Evolutionary conservation across 306 rosid species (phyloP).

Genomic region (Castanopsis chinensis): DNA sequence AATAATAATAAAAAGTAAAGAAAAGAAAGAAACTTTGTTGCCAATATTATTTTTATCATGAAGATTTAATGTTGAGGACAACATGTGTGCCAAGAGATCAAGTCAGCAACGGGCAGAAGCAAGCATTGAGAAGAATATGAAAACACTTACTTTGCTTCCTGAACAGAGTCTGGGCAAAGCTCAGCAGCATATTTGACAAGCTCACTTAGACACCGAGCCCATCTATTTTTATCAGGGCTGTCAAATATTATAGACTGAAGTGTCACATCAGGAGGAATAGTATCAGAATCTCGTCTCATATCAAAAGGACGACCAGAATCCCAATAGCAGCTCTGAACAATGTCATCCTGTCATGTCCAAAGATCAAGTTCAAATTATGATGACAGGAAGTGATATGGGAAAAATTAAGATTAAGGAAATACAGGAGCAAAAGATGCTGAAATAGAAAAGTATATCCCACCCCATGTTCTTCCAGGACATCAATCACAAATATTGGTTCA

Average conservation of each 20-base stretch:
- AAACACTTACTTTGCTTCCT: conserved; percentile 77
- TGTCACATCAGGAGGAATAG: conserved; percentile 85
- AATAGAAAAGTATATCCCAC: conserved; percentile 38
- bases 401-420: not conserved
- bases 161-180: conserved; percentile 94
- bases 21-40: not conserved
- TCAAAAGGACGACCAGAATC: conserved; percentile 95
- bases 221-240: conserved; percentile 95
- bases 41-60: not conserved
- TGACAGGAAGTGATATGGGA: conserved; percentile 1
- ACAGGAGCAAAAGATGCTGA: conserved; percentile 1
- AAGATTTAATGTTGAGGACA: not conserved
- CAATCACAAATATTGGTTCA: conserved; percentile 91
- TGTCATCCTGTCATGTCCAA: conserved; percentile 77
- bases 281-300: conserved; percentile 92
- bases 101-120: not conserved
- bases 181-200: conserved; percentile 90
- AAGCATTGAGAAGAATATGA: conserved; percentile 5
- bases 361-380: conserved; percentile 22
- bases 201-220: conserved; percentile 99
- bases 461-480: conserved; percentile 99
- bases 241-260: conserved; percentile 97
- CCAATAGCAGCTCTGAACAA: conserved; percentile 95
- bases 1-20: too few relatives aligned
- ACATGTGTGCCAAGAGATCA: not conserved